phyloP scores from a whole-genome alignment of 2,329 filamentous ascomycete genomes.

The Pestalotiopsis sp. region DNA sequence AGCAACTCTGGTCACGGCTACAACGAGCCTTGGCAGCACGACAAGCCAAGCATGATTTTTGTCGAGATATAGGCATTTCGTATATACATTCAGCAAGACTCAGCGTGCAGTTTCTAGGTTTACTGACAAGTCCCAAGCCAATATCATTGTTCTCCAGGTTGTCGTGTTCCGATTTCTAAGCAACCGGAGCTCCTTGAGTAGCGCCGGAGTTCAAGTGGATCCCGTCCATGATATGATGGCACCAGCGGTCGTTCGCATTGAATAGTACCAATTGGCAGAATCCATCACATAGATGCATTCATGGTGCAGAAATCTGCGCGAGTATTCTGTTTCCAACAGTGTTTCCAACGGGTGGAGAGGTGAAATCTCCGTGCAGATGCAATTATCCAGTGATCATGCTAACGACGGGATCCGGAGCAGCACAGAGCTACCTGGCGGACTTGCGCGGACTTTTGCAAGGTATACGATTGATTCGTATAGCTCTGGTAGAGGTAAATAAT shows the following conservation, averaged over 20 bases:
- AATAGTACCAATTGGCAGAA: too few species aligned
- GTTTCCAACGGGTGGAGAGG: too few species aligned
- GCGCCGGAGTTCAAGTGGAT: conserved; percentile 20
- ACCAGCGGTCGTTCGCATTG: too few species aligned
- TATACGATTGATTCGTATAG: background rate
- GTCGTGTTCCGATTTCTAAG: conserved; percentile 13
- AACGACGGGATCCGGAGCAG: background rate
- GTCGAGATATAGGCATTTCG: conserved; percentile 26
- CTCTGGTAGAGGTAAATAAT: background rate
- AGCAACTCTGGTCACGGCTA: conserved; percentile 24
- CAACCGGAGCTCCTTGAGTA: background rate
- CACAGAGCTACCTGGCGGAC: background rate
- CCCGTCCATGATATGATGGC: background rate
- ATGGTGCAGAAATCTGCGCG: too few species aligned
- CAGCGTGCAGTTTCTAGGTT: too few species aligned
- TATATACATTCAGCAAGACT: background rate
- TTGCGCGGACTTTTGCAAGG: background rate
- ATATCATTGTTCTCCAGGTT: background rate
- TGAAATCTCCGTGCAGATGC: too few species aligned
- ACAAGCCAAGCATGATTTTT: conserved; percentile 28
- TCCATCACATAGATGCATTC: too few species aligned
- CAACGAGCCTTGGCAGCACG: conserved; percentile 29
- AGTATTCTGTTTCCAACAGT: too few species aligned
- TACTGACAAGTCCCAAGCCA: background rate
- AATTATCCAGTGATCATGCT: background rate